Evolutionary conservation across 805 yeast species (phyloP), one percentile per base, ranked within the genome.

Genomic region (Nadsonia fulvescens): DNA sequence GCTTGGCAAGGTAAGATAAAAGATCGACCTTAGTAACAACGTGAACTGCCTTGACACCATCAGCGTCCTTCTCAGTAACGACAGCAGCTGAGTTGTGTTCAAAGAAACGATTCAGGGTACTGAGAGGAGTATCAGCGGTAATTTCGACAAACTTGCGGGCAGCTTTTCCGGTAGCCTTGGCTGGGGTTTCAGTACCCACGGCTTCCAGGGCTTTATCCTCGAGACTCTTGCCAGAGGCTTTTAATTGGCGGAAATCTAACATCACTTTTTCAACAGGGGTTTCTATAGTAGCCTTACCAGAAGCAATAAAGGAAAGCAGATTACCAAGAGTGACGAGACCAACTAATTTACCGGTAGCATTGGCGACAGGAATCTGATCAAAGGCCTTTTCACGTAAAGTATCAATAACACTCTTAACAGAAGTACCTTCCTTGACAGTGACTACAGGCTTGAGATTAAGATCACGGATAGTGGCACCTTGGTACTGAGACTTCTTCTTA

Each of bases 1-100:
- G 37, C 37, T 42, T 46, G 17, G 51, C 45, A 28, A 51, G 34
- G 31, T 40, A 51, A 11, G 74, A 64, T 40, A 78, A 58, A 47
- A 78, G 60, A 50, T 78, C 93, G 44, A 78, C 86, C 59, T 78
- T 78, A 33, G 93, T 78, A 31, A 77, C 93, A 32, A 78, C 72
- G 48, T 78, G 86, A 24, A 76, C 61, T 25, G 92, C 89, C 43
- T 63, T 71, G 20, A 70, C 70, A 4, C 51, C 53, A 16, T 38
- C 38, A 8, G 33, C 33, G n/a, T 45, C 43, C 14, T 40, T 25
- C 42, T 74, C 83, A 24, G 91, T 77, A 32, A 78, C 76, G 40
- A 78, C 66, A 18, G 89, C 92, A 37, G 77, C 70, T 8, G 91
- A 75, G 51, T 76, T 72, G 43, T 71, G 76, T 56, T 78, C 93